Percentiles rank a stretch among this genome's conserved stretches.
phyloP scores from a whole-genome alignment of 2,329 filamentous ascomycete genomes.

The Penicillium corylophilum region DNA sequence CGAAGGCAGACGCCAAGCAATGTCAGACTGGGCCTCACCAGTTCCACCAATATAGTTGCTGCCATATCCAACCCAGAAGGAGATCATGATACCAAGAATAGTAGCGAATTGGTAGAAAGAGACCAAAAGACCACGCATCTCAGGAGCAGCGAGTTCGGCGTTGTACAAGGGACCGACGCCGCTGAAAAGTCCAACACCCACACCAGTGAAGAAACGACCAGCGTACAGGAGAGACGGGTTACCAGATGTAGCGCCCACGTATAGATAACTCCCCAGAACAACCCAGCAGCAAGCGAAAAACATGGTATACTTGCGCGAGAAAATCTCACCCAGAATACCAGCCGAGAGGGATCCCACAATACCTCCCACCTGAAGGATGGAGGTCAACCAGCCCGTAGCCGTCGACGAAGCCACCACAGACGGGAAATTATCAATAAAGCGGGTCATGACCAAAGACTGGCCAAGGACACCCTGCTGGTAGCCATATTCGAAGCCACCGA shows the following conservation, averaged over 20 bases:
- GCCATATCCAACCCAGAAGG: slow-evolving; percentile 41
- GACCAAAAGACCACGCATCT: slow-evolving; percentile 34
- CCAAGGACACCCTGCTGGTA: slow-evolving; percentile 47
- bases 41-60: slow-evolving; percentile 42
- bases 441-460: slow-evolving; percentile 51
- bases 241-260: slow-evolving; percentile 25
- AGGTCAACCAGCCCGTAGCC: slow-evolving; percentile 47
- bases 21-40: slow-evolving; percentile 33
- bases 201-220: slow-evolving; percentile 32
- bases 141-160: slow-evolving; percentile 45
- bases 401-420: slow-evolving; percentile 44
- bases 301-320: slow-evolving; percentile 54
- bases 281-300: slow-evolving; percentile 52
- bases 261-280: slow-evolving; percentile 44
- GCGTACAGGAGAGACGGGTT: slow-evolving; percentile 27
- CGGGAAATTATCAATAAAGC: slow-evolving; percentile 49
- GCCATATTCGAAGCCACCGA: slow-evolving; percentile 52
- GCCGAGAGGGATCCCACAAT: slow-evolving; percentile 44
- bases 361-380: slow-evolving; percentile 54
- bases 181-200: slow-evolving; percentile 35
- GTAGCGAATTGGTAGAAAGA: slow-evolving; percentile 37
- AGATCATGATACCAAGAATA: slow-evolving; percentile 37
- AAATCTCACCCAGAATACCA: slow-evolving; percentile 51
- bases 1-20: slow-evolving; percentile 49
- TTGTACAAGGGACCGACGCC: slow-evolving; percentile 51